phyloP scores from a whole-genome alignment of 2,329 filamentous ascomycete genomes.

The Fusarium avenaceum region DNA sequence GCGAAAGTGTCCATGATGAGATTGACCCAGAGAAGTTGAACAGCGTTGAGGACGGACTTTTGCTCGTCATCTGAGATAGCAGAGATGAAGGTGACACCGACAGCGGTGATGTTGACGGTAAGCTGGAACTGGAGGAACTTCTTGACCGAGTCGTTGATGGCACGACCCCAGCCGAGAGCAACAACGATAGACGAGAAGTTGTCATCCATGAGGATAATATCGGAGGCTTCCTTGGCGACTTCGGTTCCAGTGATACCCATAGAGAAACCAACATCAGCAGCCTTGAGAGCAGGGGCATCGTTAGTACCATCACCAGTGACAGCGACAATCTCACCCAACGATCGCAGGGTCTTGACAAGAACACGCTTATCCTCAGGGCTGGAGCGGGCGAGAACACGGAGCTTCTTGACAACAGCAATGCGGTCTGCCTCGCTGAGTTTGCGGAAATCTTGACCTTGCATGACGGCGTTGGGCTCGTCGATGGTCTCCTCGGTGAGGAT shows the following conservation, averaged over 20 bases:
- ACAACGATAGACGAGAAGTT: slow-evolving; percentile 76
- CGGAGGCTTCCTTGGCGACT: slow-evolving; percentile 74
- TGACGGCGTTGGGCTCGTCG: slow-evolving; percentile 57
- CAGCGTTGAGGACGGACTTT: slow-evolving; percentile 73
- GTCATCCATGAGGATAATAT: slow-evolving; percentile 76
- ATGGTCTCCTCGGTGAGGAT: slow-evolving; percentile 72
- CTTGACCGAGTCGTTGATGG: slow-evolving; percentile 76
- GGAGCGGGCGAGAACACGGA: slow-evolving; percentile 77
- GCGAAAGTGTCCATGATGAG: slow-evolving; percentile 78
- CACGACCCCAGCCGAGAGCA: slow-evolving; percentile 75
- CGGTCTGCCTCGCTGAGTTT: slow-evolving; percentile 64
- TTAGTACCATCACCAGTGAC: slow-evolving; percentile 77
- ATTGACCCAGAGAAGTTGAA: slow-evolving; percentile 78
- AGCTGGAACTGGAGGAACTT: slow-evolving; percentile 79
- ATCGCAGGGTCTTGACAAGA: slow-evolving; percentile 73
- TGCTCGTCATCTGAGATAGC: slow-evolving; percentile 66
- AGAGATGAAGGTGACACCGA: slow-evolving; percentile 73
- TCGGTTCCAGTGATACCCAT: slow-evolving; percentile 77
- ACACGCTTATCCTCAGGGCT: slow-evolving; percentile 78
- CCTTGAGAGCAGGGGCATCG: slow-evolving; percentile 74
- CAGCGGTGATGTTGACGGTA: slow-evolving; percentile 78
- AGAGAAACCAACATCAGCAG: slow-evolving; percentile 75
- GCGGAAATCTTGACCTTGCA: slow-evolving; percentile 69
- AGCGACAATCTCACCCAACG: slow-evolving; percentile 75
- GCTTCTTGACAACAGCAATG: slow-evolving; percentile 68